Base-by-base conservation (phyloP, 169 alveolate genomes). In the Eimeria necatrix region DNA sequence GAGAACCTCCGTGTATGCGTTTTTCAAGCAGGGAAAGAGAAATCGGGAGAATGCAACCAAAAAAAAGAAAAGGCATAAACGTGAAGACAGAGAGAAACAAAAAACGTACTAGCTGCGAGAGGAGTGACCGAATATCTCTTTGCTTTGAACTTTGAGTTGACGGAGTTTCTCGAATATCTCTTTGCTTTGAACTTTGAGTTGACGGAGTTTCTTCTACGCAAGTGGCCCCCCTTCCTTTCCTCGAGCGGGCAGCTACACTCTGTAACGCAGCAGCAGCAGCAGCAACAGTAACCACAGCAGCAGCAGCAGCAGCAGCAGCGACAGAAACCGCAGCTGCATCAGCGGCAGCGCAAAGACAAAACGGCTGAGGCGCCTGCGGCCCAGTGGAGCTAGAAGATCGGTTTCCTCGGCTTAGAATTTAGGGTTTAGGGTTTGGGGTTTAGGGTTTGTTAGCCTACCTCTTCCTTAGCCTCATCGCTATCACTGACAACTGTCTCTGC, bases 1-100 rank as follows among this genome's bases (percentile, higher is more conserved):
- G n/a, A 91, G 9, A 9, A 94, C 96, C 94, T 73, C 53, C 49
- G 87, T 87, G 46, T 2, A 32, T 32, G 41, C 41, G 2, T 2
- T 32, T 32, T 32, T 32, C 41, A 32, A 32, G 41, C 0, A 32
- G 41, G 41, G 2, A 0, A 32, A 32, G 2, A 32, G 3, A 32
- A 0, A 32, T 32, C 41, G 41, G 41, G 41, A 32, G 41, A 32
- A 0, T 0, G 41, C 41, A 32, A 32, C 41, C 3, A 32, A 32
- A 2, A 32, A 32, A 32, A 32, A 2, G 41, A 32, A 32, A 32
- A 2, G 41, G 2, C 41, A 3, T 18, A 56, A 56, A 18, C 0
- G 68, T 14, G 22, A 56, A 56, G 20, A 56, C 2, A 56, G 68
- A 56, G 68, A 18, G 22, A 10, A 56, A 18, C 64, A 56, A 3